A percentile compares a stretch with the other conserved stretches of the same genome.
These are phyloP conservation scores for Elasticomyces elasticus DNA, from an alignment of 495 filamentous ascomycete genomes.

Conservation along the genomic window DNA sequence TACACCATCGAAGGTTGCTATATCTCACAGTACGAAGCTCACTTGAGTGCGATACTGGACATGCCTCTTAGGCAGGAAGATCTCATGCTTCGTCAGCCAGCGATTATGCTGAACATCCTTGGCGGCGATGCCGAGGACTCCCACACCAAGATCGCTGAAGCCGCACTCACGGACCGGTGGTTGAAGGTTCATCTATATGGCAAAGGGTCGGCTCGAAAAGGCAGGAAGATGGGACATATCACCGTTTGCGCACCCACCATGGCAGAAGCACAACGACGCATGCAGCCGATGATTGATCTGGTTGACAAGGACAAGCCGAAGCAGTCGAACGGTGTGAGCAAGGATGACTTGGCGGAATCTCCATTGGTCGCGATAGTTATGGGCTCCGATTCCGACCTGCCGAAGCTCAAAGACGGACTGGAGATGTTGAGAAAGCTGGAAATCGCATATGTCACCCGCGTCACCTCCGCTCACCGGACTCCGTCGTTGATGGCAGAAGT, in stretches of 20 bases:
- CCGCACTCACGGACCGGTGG: slow-evolving; percentile 51
- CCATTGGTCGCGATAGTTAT: slow-evolving; percentile 79
- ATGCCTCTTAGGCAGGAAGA: slow-evolving; percentile 56
- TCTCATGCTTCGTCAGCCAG: slow-evolving; percentile 45
- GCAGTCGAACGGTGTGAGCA: not conserved
- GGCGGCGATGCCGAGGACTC: slow-evolving; percentile 61
- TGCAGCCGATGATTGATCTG: slow-evolving; percentile 36
- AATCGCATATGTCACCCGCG: slow-evolving; percentile 65
- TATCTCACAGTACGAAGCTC: slow-evolving; percentile 84
- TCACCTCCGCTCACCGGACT: slow-evolving; percentile 92
- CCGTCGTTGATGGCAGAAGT: slow-evolving; percentile 72
- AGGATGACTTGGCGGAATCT: slow-evolving; percentile 12
- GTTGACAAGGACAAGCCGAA: slow-evolving; percentile 20
- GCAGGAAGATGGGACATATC: slow-evolving; percentile 91
- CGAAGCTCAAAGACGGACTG: slow-evolving; percentile 63
- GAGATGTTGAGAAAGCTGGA: slow-evolving; percentile 65
- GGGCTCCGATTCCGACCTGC: slow-evolving; percentile 91
- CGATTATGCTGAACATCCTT: slow-evolving; percentile 96
- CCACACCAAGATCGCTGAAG: slow-evolving; percentile 56
- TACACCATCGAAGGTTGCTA: slow-evolving; percentile 92
- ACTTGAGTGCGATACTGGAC: slow-evolving; percentile 77
- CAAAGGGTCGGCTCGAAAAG: slow-evolving; percentile 72
- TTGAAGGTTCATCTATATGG: slow-evolving; percentile 80
- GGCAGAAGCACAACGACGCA: slow-evolving; percentile 58
- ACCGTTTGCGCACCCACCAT: slow-evolving; percentile 64